Percentiles rank a stretch among this genome's conserved stretches.
phyloP scores from a whole-genome alignment of 768 basidiomycete species.

The Hydnum rufescens region DNA sequence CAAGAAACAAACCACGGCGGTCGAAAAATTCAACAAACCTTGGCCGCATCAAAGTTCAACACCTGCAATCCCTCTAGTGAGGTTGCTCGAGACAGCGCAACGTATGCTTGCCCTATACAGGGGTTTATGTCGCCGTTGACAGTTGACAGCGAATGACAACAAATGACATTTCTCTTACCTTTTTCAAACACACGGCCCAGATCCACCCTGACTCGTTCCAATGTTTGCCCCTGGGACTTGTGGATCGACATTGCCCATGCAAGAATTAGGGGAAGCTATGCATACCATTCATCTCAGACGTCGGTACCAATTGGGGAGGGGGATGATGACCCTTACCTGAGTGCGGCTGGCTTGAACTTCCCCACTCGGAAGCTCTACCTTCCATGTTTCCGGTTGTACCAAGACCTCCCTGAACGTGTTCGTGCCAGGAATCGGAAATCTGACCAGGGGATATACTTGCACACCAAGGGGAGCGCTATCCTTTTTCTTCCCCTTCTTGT shows the following conservation, averaged over 20 bases:
- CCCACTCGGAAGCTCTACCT: conserved; percentile 71
- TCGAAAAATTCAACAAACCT: conserved; percentile 26
- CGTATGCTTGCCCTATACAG: conserved; percentile 64
- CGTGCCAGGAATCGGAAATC: conserved; percentile 40
- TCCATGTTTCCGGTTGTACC: conserved; percentile 58
- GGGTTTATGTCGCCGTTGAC: background rate
- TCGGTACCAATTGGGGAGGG: background rate
- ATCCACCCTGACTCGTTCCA: conserved; percentile 89
- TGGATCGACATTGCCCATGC: conserved; percentile 99
- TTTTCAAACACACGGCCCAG: conserved; percentile 85
- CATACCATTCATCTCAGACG: background rate
- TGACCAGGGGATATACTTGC: conserved; percentile 29
- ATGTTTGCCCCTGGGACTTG: conserved; percentile 93
- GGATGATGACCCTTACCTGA: conserved; percentile 34
- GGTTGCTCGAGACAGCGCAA: conserved; percentile 77
- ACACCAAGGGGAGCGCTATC: conserved; percentile 12
- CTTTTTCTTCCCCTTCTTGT: conserved; percentile 16
- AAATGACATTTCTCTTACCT: conserved; percentile 24
- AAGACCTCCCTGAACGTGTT: conserved; percentile 25
- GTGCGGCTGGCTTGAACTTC: conserved; percentile 60
- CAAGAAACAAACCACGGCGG: background rate
- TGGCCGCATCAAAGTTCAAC: conserved; percentile 50
- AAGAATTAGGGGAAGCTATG: conserved; percentile 69
- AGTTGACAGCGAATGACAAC: background rate
- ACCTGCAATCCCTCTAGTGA: conserved; percentile 71